Evolutionary conservation across 2,329 filamentous ascomycete genomes (phyloP).

Genomic region (Sporothrix brunneoviolacea): DNA sequence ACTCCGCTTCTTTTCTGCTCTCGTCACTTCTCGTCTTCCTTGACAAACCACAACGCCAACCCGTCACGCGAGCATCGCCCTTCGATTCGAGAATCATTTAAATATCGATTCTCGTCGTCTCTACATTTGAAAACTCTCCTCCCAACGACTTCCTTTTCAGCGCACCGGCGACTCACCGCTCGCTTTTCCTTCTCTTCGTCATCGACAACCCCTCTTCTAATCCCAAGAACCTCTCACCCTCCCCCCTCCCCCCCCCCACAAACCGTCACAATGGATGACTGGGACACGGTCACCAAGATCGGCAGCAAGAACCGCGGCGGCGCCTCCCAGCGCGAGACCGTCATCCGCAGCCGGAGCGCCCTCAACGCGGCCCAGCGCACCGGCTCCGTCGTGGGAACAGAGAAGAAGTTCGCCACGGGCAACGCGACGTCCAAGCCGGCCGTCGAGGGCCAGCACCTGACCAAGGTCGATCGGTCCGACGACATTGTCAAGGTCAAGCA

Average conservation of each 20-base stretch:
- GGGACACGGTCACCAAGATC: conserved; percentile 88
- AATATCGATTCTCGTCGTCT: too few species aligned
- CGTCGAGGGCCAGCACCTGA: conserved; percentile 86
- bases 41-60: too few species aligned
- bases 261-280: conserved; percentile 58
- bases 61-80: too few species aligned
- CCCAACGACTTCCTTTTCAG: too few species aligned
- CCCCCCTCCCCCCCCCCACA: background rate
- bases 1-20: too few species aligned
- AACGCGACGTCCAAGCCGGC: conserved; percentile 57
- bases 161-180: too few species aligned
- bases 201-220: background rate
- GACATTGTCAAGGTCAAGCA: conserved; percentile 98
- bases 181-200: too few species aligned
- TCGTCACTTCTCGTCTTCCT: too few species aligned
- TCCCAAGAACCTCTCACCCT: background rate
- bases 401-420: conserved; percentile 80
- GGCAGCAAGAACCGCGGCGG: conserved; percentile 75
- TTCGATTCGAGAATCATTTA: too few species aligned
- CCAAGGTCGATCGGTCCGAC: conserved; percentile 94
- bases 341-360: conserved; percentile 73
- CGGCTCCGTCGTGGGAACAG: conserved; percentile 70
- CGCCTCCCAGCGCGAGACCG: conserved; percentile 67
- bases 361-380: conserved; percentile 84
- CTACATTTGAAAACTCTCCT: too few species aligned